Percentiles rank a stretch among this genome's conserved stretches.
Evolutionary conservation across 1,284 basidiomycete species (phyloP).

Genomic region (Cutaneotrichosporon sp.): DNA sequence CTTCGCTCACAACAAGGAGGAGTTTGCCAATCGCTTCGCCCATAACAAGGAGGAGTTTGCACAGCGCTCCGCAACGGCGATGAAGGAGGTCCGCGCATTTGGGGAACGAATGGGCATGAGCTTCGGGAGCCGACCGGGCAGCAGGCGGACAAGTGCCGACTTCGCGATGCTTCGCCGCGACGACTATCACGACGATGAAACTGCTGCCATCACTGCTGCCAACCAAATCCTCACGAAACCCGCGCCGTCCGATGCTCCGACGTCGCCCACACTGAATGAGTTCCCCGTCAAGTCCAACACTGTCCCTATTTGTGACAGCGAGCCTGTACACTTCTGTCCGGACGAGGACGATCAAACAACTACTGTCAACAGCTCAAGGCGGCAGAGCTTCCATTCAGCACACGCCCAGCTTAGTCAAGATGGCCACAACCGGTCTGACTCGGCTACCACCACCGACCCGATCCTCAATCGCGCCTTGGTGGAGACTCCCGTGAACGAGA

Average conservation of each 20-base stretch:
- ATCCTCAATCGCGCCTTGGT: background rate
- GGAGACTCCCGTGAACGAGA: conserved; percentile 1
- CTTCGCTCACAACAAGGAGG: conserved; percentile 37
- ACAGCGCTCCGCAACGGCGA: conserved; percentile 34
- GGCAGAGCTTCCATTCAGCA: conserved; percentile 20
- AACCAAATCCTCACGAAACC: conserved; percentile 14
- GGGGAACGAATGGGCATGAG: conserved; percentile 6
- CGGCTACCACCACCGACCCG: background rate
- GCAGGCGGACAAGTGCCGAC: conserved; percentile 10
- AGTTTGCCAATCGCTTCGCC: conserved; percentile 36
- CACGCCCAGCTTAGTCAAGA: conserved; percentile 1
- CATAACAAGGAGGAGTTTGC: conserved; percentile 42
- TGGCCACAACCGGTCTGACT: background rate
- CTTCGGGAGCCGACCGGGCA: conserved; percentile 10
- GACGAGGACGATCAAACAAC: conserved; percentile 12
- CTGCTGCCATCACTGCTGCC: conserved; percentile 25
- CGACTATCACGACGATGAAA: conserved; percentile 24
- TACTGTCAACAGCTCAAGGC: conserved; percentile 9
- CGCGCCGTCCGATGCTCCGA: conserved; percentile 31
- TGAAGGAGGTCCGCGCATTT: conserved; percentile 34
- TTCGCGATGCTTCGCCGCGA: background rate
- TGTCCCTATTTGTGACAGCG: too few relatives aligned
- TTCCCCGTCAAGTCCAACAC: conserved; percentile 28
- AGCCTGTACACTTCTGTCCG: conserved; percentile 18
- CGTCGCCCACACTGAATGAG: conserved; percentile 34